Evolutionary conservation across 1,284 basidiomycete genomes (phyloP), one percentile per base, ranked within the genome.

Genomic region (Vanrija humicola): DNA sequence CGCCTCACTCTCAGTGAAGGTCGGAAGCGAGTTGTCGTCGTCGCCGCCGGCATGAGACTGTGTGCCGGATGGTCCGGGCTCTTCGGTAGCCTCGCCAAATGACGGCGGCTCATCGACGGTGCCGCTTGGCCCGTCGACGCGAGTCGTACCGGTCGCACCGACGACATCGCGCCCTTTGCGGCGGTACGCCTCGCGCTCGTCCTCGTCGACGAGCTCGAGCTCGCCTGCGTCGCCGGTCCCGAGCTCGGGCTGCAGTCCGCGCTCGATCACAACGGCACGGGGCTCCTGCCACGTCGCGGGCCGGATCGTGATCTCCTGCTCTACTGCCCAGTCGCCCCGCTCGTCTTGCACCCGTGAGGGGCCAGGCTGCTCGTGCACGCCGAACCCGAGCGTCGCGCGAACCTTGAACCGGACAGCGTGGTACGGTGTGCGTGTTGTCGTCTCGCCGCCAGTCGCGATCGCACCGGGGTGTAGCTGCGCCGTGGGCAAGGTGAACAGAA

Each of bases 101-200:
- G 69, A 68, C 18, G 75, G 75, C 4, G 73, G 73, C 18, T 44
- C 49, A 25, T 54, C 57, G 5, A 43, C 3, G 7, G 9, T 8
- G 29, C 18, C 42, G 6, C 38, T 39, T 16, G n/a, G n/a, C 14
- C 23, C 29, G 16, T 42, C 39, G 12, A 29, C 19, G 15, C 55
- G 59, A n/a, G 48, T 55, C 19, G 75, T 77, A 0, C 75, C 75
- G 1, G 18, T n/a, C 2, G 58, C 51, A 19, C 75, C 75, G 10
- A 77, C 75, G 1, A 72, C 59, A 57, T 76, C 75, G 10, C 54
- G 56, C 1, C 75, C 75, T 59, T 77, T 77, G n/a, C 64, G 62
- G 12, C 75, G 48, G 59, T 77, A 77, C 34, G 73, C 74, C 45
- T 71, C 69, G 44, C 67, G 54, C 21, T 72, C 69, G 29, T 68